Evolutionary conservation across 2,329 filamentous ascomycete species (phyloP).

Genomic region (Cylindrodendrum hubeiense): DNA sequence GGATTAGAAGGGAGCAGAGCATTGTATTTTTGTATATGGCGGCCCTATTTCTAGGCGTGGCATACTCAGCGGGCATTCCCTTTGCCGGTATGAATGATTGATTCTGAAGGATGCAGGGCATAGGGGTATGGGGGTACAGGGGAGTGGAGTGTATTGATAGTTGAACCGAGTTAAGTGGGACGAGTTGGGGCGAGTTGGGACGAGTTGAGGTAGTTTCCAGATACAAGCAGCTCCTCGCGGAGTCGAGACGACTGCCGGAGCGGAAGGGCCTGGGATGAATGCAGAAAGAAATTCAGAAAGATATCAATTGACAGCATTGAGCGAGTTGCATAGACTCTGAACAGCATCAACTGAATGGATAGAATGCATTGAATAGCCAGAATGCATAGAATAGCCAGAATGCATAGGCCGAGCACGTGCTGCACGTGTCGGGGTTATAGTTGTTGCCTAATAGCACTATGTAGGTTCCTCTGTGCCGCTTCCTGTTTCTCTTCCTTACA

Average conservation of each 20-base stretch:
- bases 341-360: no score
- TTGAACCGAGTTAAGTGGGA: neutral
- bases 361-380: no score
- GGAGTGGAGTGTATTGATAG: neutral
- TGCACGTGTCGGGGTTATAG: no score
- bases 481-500: no score
- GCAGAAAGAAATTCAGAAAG: neutral
- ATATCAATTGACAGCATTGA: neutral
- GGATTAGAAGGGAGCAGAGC: conserved; percentile 12
- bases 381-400: no score
- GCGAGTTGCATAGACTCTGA: no score
- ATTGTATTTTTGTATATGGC: conserved; percentile 44
- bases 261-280: neutral
- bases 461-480: no score
- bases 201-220: no score
- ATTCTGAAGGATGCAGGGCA: neutral
- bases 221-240: neutral
- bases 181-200: neutral
- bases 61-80: conserved; percentile 25
- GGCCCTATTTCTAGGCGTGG: conserved; percentile 18
- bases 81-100: conserved; percentile 27
- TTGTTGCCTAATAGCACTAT: no score
- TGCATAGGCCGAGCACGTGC: no score
- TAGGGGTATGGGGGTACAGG: no score
- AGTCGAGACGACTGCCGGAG: neutral